Evolutionary conservation across 2,329 filamentous ascomycete genomes (phyloP), one percentile per base, ranked within the genome.

Genomic region (Cryphonectria nitschkei): DNA sequence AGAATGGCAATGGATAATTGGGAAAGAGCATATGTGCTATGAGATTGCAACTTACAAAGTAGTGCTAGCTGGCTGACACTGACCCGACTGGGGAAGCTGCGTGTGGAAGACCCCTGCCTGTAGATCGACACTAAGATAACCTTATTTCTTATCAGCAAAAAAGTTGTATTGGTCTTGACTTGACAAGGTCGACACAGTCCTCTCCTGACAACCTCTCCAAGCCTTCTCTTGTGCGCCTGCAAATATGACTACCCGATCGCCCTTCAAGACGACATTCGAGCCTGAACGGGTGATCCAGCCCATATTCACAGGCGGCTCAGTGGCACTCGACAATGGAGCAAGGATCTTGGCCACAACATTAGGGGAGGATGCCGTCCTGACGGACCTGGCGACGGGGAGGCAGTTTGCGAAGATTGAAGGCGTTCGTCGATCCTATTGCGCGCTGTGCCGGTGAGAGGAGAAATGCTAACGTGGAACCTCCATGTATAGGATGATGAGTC

Each of bases 321-420:
- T 97, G 71, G 90, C 93, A 41, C 87, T 98, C 73, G 94, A 95
- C 84, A 88, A 90, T 80, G 89, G 89, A 82, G 94, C 94, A 67
- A 89, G 89, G 76, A 89, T 98, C 74, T 86, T 99, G 68, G 95
- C 94, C 60, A 94, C 94, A 34, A 94, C 93, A 50, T 84, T 98
- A n/a, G 94, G 93, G 50, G 96, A 99, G 80, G 94, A 98, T 87
- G 95, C 90, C 26, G 84, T 98, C 68, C 84, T 99, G 75, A 96
- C 95, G 34, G 90, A 98, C 81, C 86, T 97, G 74, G 88, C 90
- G 75, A 96, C 91, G 50, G 95, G 95, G 54, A 90, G 89, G 76
- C 92, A 96, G 79, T 85, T 98, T 72, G 93, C 91, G 43, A 90
- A 91, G 76, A 90, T 98, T 76, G 95, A 98, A 84, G 95, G 95